Percentiles rank a stretch among this genome's conserved stretches.
Conservation (phyloP, 495 filamentous ascomycete species). For the Penicillium manginii region DNA sequence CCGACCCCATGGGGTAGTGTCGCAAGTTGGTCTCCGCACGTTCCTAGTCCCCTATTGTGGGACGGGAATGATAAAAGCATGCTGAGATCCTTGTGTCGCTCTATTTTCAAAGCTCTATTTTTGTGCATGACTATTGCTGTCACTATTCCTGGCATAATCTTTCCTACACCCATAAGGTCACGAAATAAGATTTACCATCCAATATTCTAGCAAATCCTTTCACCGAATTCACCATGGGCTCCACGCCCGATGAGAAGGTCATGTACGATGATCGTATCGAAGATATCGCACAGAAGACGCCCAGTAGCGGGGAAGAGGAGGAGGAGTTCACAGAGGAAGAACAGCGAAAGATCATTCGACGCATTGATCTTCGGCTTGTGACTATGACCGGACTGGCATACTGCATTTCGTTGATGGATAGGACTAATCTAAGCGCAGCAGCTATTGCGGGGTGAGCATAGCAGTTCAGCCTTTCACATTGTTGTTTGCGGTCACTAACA, state of each 20-base stretch:
- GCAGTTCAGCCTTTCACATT: not conserved
- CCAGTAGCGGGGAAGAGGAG: conserved; percentile 34
- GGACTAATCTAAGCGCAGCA: conserved; percentile 68
- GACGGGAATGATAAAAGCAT: conserved; percentile 1
- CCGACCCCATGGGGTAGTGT: not conserved
- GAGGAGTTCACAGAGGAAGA: conserved; percentile 42
- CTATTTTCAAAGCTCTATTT: not conserved
- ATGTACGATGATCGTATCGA: conserved; percentile 34
- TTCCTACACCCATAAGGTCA: not conserved
- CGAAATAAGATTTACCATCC: too few relatives aligned
- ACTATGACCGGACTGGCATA: conserved; percentile 67
- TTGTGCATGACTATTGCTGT: not conserved
- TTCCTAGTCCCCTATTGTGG: not conserved
- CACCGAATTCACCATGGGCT: not conserved
- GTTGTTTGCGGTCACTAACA: conserved; percentile 3
- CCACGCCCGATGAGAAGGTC: conserved; percentile 29
- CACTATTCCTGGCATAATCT: not conserved
- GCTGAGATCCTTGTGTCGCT: not conserved
- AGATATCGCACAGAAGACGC: conserved; percentile 25
- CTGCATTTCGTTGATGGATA: conserved; percentile 68
- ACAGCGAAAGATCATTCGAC: conserved; percentile 55
- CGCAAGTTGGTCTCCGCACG: conserved; percentile 1
- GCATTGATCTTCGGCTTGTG: conserved; percentile 66
- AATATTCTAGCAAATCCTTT: not conserved
- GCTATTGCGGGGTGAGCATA: conserved; percentile 58